Evolutionary conservation across 495 filamentous ascomycete genomes (phyloP).

Genomic region (Xylaria scruposa): DNA sequence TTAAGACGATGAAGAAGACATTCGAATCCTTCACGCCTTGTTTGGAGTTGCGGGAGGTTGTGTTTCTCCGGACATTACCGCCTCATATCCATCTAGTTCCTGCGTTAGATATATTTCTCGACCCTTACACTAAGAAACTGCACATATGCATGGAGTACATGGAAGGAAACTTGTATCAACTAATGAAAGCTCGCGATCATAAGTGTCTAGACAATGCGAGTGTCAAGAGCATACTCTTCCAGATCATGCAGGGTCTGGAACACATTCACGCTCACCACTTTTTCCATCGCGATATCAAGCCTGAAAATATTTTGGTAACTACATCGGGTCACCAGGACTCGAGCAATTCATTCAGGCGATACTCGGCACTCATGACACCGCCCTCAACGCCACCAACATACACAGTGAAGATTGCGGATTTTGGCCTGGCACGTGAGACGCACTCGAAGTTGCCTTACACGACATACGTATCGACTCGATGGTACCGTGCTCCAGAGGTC

Average conservation of each 20-base stretch:
- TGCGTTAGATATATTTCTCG: conserved; percentile 97
- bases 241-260: conserved; percentile 94
- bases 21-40: conserved; percentile 92
- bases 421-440: conserved; percentile 96
- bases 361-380: conserved; percentile 91
- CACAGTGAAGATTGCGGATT: conserved; percentile 98
- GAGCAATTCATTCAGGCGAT: conserved; percentile 80
- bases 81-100: conserved; percentile 91
- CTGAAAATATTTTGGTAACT: conserved; percentile 97
- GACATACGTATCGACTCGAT: conserved; percentile 97
- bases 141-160: conserved; percentile 99
- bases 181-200: conserved; percentile 98
- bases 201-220: conserved; percentile 87
- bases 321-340: conserved; percentile 85
- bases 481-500: conserved; percentile 98
- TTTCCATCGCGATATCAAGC: conserved; percentile 99
- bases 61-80: conserved; percentile 90
- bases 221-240: conserved; percentile 97
- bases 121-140: conserved; percentile 91
- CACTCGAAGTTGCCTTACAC: conserved; percentile 96
- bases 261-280: conserved; percentile 97
- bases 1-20: conserved; percentile 99
- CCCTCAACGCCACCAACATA: conserved; percentile 92
- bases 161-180: conserved; percentile 98
- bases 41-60: conserved; percentile 91